Base-by-base conservation (phyloP, 352 stramenopile genomes). In the Phytophthora podocarpi region DNA sequence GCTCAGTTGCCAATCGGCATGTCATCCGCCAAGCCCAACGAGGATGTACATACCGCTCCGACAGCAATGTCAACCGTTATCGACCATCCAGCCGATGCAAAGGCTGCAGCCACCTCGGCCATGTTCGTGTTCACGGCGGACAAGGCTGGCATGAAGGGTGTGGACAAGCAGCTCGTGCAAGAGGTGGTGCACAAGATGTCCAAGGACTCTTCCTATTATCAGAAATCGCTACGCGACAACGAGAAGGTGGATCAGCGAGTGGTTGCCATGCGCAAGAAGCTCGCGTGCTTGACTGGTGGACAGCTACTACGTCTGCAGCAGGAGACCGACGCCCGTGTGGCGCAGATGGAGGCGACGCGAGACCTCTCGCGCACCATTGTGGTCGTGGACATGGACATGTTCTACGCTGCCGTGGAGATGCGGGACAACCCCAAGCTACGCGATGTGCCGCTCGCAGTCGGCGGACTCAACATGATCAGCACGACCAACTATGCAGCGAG, bases 301-400 rank as follows among this genome's bases (percentile, higher is more conserved):
- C 67, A 72, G 16, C 62, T 63, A 15, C 46, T 74, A 34, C 37
- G 54, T 11, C 53, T 88, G 24, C 51, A 78, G 16, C 48, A 66
- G 27, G 73, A 93, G 31, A 62, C 76, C 3, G 75, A 87, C 58
- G 35, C 70, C 11, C 42, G 61, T 12, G 59, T 81, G n/a, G 75
- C 61, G 12, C 67, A 85, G 48, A 79, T 85, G 48, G 90, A 93
- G 60, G 67, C 63, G 30, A 58, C 59, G 23, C 82, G 76, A 35
- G 69, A 82, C 48, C 75, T 91, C 23, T 75, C 78, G 52, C 78
- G 73, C 15, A 96, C 88, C 0, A 90, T 89, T 64, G 89, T 97
- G 11, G 95, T 99, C 0, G 75, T 90, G 1, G 97, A 99, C 71
- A 98, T 99, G 94, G 97, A 99, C 67, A 97, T 97, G 83, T 99